Conservation (phyloP, 225 moss, liverwort and hornwort genomes). For the Physcomitrium patens region DNA sequence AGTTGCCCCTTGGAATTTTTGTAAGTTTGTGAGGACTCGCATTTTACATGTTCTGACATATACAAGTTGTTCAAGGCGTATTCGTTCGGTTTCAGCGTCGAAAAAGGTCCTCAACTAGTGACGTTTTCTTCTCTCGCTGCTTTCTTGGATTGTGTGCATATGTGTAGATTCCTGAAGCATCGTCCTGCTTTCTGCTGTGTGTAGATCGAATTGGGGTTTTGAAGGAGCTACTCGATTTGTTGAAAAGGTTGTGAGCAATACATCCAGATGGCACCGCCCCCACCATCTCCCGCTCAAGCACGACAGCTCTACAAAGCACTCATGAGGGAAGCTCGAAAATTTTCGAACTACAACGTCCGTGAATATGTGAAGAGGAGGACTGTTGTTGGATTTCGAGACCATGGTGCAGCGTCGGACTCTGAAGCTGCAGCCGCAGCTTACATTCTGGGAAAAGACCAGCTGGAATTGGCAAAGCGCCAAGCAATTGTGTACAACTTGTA, state of each 20-base stretch:
- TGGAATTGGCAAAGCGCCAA: constrained; percentile 74
- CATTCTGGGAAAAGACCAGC: constrained; percentile 48
- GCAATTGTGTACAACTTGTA: constrained; percentile 68
- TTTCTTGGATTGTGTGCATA: too few relatives aligned
- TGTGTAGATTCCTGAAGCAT: too few relatives aligned
- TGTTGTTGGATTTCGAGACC: constrained; percentile 52
- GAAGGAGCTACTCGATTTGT: neutral
- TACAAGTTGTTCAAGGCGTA: too few relatives aligned
- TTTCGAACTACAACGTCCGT: constrained; percentile 80
- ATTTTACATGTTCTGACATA: too few relatives aligned
- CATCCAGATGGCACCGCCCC: constrained; percentile 37
- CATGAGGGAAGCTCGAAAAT: constrained; percentile 65
- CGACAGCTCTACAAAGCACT: constrained; percentile 67
- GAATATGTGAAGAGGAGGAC: constrained; percentile 81
- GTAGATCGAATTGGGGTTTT: neutral
- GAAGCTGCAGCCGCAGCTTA: constrained; percentile 50
- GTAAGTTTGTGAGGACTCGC: too few relatives aligned
- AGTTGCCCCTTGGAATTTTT: too few relatives aligned
- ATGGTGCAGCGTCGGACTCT: constrained; percentile 46
- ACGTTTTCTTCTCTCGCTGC: too few relatives aligned
- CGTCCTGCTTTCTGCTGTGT: too few relatives aligned
- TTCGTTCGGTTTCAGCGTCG: too few relatives aligned
- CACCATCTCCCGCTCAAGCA: constrained; percentile 61
- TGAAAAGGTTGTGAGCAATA: neutral
- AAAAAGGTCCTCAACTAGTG: too few relatives aligned